Conservation (phyloP, 495 filamentous ascomycete species). For the Alectoria sarmentosa region DNA sequence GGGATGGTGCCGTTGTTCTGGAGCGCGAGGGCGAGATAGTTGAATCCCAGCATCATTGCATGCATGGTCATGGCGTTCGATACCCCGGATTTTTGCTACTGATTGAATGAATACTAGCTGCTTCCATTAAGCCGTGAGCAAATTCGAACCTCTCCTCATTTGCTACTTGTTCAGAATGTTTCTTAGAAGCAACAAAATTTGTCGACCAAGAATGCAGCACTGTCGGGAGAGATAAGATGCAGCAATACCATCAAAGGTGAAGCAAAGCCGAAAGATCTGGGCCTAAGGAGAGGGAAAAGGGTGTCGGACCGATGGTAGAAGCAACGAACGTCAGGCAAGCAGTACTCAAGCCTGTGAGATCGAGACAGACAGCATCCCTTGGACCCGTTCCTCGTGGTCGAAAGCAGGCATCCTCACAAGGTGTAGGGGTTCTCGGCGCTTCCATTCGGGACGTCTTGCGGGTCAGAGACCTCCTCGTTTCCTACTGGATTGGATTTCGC, state of each 20-base stretch:
- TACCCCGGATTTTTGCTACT: background rate
- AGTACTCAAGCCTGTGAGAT: background rate
- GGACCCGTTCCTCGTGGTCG: too few relatives aligned
- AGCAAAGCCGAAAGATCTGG: background rate
- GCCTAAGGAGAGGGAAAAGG: background rate
- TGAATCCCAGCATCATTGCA: background rate
- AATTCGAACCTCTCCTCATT: background rate
- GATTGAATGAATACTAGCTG: background rate
- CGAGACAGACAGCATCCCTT: background rate
- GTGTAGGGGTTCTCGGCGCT: too few relatives aligned
- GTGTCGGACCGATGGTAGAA: background rate
- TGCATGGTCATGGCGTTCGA: background rate
- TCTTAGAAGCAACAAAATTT: background rate
- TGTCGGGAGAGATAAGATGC: background rate
- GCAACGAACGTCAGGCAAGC: background rate
- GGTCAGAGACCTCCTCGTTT: too few relatives aligned
- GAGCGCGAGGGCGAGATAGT: background rate
- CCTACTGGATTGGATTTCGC: too few relatives aligned
- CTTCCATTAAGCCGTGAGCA: background rate
- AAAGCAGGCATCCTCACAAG: too few relatives aligned
- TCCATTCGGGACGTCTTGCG: too few relatives aligned
- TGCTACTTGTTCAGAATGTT: background rate
- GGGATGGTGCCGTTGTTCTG: background rate
- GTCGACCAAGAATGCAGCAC: background rate
- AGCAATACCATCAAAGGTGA: background rate